A percentile compares a stretch with the other conserved stretches of the same genome.
Conservation (phyloP, 2,329 filamentous ascomycete species). For the Colletotrichum gloeosporioides region DNA sequence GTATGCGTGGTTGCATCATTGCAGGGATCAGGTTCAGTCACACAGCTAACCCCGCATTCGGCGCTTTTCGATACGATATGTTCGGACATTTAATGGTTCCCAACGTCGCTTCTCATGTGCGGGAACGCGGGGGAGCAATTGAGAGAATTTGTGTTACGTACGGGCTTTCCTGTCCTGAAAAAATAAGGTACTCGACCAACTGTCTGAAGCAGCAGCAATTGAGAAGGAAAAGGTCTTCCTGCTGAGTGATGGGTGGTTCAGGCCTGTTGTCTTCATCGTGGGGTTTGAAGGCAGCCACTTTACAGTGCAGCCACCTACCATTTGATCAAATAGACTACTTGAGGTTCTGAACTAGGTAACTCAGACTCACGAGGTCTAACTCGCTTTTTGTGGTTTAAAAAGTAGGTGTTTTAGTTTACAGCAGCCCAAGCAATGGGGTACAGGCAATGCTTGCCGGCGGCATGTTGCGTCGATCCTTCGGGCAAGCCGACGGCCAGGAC, state of each 20-base stretch:
- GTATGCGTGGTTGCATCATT: neutral
- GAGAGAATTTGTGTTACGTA: neutral
- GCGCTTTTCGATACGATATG: neutral
- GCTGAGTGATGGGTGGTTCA: neutral
- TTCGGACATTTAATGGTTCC: neutral
- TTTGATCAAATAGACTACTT: accelerated
- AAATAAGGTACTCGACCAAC: no score
- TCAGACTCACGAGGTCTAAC: neutral
- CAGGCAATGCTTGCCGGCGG: neutral
- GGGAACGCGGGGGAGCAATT: neutral
- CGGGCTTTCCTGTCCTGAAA: neutral
- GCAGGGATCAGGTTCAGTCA: neutral
- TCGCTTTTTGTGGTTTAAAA: neutral
- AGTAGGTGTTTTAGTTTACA: neutral
- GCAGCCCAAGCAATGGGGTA: neutral
- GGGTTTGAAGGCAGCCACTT: neutral
- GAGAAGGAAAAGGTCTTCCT: neutral
- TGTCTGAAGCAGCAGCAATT: neutral
- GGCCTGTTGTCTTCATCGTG: neutral
- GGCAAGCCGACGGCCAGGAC: neutral
- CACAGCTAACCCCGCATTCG: neutral
- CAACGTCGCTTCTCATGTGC: neutral
- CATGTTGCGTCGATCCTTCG: neutral
- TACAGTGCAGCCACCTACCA: neutral
- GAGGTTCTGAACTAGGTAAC: neutral